Base-by-base conservation (phyloP, 306 rosid species). In the Pterocarpus macrocarpus region DNA sequence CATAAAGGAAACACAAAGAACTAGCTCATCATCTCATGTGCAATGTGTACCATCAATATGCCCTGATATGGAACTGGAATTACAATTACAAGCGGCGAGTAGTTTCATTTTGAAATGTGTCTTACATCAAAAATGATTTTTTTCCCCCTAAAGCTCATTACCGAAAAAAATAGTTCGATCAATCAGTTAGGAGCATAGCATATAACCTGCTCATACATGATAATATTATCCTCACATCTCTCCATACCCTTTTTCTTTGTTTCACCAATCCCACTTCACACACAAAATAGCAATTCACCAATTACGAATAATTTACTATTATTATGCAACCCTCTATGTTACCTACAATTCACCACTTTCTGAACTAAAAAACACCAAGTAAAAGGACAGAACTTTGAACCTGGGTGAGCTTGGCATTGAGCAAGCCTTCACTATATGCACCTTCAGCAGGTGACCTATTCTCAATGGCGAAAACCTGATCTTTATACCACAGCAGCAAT, bases 391-490 rank as follows among this genome's bases (percentile, higher is more conserved):
- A 28, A 71, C 17, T 15, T 1, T 4, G 7, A 74, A 87, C 98
- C 94, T 92, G 89, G 10, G 99, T 95, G 82, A 95, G 99, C 79
- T 95, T 95, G 35, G 97, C 99, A 85, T 95, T 95, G 77, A 90
- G 70, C 84, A 95, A 87, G 5, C 99, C 99, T 78, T 95, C 99
- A 9, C 79, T 85, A 12, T 95, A 95, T 32, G 99, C 99, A 12
- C 99, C 99, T 87, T 95, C 99, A 57, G 99, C 99, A 77, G 99
- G 99, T 33, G 99, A 95, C 69, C 93, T 69, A 39, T 95, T 95
- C 81, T 95, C 99, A 64, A 92, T 91, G 4, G 99, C 99, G 28
- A 77, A 93, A 10, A 95, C 88, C 84, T 81, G 64, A 35, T 95
- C 89, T 67, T 95, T 95, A 66, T 90, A 95, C 99, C 99, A 95